Evolutionary conservation across 768 basidiomycete species (phyloP), one percentile per base, ranked within the genome.

Genomic region (Mycena pura): DNA sequence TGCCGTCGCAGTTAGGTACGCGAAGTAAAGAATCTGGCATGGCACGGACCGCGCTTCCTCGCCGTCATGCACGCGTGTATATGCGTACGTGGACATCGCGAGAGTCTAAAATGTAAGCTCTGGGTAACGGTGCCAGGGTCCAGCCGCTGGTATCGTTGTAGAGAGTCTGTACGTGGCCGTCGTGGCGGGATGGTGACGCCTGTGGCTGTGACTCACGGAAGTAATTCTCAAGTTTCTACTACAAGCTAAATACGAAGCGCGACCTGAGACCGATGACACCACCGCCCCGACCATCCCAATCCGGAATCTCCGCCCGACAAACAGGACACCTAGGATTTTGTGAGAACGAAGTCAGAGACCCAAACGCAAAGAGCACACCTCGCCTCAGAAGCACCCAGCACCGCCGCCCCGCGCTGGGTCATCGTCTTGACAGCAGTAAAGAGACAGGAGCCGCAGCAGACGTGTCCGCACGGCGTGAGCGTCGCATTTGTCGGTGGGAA

Each of bases 381-480:
- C 0, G 85, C 79, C 21, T 74, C 71, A 45, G 70, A 72, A 4
- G 67, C 66, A 36, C 73, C 77, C 9, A 61, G 72, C 68, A 66
- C 73, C 45, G 68, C 64, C 46, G 76, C 74, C 38, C 72, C 75
- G 19, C 89, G 82, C 59, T 84, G 77, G 52, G 86, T 72, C 11
- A 86, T 84, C 2, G 87, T 83, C 66, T 86, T 87, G 39, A 92
- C 83, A 0, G 91, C 87, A 3, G 83, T 85, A 62, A 91, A 92
- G 5, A 93, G 81, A 73, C 92, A 93, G 5, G 82, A 76, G 1
- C 90, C 91, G 64, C 92, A 93, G 62, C 87, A 86, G 36, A 93
- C 80, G 64, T 93, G 92, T 0, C 92, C 92, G 64, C 92, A 93
- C 0, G 89, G 90, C 0, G 91, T 92, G 44, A 93, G 71, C 1